Base-by-base conservation (phyloP, 176 grass and related monocot species). In the Dactylis glomerata region DNA sequence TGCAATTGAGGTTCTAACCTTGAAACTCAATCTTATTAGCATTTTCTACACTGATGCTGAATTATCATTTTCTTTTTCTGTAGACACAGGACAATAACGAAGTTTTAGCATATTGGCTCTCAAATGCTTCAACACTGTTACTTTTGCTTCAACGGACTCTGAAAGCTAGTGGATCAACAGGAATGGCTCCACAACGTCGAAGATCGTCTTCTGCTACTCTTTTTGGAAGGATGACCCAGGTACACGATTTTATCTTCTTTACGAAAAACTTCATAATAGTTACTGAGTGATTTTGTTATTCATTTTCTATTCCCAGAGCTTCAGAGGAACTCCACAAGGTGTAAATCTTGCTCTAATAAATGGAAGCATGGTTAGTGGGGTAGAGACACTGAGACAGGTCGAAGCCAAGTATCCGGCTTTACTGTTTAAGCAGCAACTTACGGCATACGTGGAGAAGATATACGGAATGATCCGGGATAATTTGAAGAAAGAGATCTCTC, bases 381-480 rank as follows among this genome's bases (percentile, higher is more conserved):
- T 91, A 33, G 91, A 92, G 83, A 93, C 92, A 41, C 83, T 94
- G 58, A 83, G 96, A 78, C 96, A 99, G 84, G 96, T 99, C 14
- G 96, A 99, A 84, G 96, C 96, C 27, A 99, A 99, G 84, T 99
- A 99, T 76, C 96, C 96, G 17, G 93, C 93, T 86, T 85, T 96
- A 70, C 78, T 99, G 34, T 99, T 99, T 86, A 99, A 99, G 56
- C 96, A 99, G 38, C 93, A 96, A 71, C 91, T 99, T 77, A 99
- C 93, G 10, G 93, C 93, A 79, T 99, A 99, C 62, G 96, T 99
- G 28, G 96, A 99, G 78, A 99, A 99, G 84, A 96, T 99, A 87
- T 99, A 99, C 81, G 96, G 96, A 84, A 99, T 99, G 96, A 96
- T 99, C 69, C 87, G 96, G n/a, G 96, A 99, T 87, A 99, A 99